Evolutionary conservation across 345 rosid species (phyloP).

Genomic region (Psidium guajava): DNA sequence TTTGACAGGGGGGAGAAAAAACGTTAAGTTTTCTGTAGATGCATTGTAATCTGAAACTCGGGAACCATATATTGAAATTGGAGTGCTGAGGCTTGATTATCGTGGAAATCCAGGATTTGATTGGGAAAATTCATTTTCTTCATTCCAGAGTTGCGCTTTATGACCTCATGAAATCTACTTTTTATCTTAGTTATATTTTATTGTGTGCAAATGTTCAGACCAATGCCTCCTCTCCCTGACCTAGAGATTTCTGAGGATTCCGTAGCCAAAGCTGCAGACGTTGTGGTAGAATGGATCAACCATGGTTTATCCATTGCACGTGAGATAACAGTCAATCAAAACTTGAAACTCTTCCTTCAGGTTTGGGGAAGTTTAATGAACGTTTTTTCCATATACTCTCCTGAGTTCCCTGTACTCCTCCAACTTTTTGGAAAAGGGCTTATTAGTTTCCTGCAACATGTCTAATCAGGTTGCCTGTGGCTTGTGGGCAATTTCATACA

Average conservation of each 20-base stretch:
- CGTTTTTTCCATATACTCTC: neutral
- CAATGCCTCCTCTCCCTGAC: slow-evolving; percentile 83
- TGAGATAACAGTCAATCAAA: slow-evolving; percentile 58
- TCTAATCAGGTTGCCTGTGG: slow-evolving; percentile 41
- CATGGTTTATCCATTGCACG: slow-evolving; percentile 44
- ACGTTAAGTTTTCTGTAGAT: neutral
- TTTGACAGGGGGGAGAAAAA: neutral
- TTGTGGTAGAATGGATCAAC: slow-evolving; percentile 44
- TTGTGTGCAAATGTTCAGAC: slow-evolving; percentile 29
- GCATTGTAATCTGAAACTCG: neutral
- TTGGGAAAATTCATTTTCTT: neutral
- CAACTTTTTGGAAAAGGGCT: neutral
- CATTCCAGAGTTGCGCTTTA: neutral
- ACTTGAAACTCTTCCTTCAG: slow-evolving; percentile 56
- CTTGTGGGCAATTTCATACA: slow-evolving; percentile 46
- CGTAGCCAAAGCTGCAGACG: slow-evolving; percentile 35
- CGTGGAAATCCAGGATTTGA: neutral
- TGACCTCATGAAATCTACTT: neutral
- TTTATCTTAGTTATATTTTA: neutral
- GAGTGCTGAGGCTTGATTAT: neutral
- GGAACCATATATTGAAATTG: neutral
- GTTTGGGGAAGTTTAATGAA: slow-evolving; percentile 11
- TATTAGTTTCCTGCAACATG: neutral
- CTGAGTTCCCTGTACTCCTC: neutral
- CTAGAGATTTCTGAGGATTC: slow-evolving; percentile 75